Percentiles rank a stretch among this genome's conserved stretches.
These are phyloP conservation scores for Neopestalotiopsis sp. DNA, from an alignment of 2,329 filamentous ascomycete genomes.

Conservation along the genomic window DNA sequence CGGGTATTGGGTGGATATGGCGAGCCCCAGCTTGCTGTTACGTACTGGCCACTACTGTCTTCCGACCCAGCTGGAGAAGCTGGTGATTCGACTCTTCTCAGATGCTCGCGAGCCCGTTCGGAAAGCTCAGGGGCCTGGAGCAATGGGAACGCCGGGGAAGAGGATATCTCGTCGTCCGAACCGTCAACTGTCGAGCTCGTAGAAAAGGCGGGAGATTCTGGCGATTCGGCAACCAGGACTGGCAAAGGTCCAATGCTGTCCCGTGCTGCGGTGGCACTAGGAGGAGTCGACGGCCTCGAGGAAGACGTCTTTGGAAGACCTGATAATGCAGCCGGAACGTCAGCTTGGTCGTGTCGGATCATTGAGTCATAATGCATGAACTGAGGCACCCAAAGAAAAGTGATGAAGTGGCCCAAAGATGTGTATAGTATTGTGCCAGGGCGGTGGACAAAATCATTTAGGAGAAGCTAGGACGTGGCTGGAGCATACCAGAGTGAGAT, in stretches of 20 bases:
- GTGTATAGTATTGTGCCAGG: background rate
- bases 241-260: constrained; percentile 53
- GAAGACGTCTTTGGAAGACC: constrained; percentile 61
- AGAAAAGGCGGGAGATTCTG: constrained; percentile 64
- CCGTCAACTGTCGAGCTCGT: constrained; percentile 65
- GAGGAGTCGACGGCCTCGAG: constrained; percentile 56
- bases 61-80: constrained; percentile 33
- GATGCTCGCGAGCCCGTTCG: constrained; percentile 58
- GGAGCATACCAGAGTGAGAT: constrained; percentile 59
- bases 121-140: constrained; percentile 65
- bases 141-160: constrained; percentile 63
- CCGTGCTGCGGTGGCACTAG: constrained; percentile 65
- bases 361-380: constrained; percentile 2
- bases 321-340: constrained; percentile 28
- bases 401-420: background rate
- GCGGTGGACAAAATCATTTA: constrained; percentile 1
- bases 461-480: constrained; percentile 20
- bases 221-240: constrained; percentile 42
- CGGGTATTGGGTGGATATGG: constrained; percentile 76
- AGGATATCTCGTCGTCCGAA: constrained; percentile 55
- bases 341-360: constrained; percentile 9
- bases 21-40: constrained; percentile 88
- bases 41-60: constrained; percentile 51
- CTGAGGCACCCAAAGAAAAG: background rate
- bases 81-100: constrained; percentile 58